Evolutionary conservation across 768 basidiomycete species (phyloP).

Genomic region (Serendipita indica): DNA sequence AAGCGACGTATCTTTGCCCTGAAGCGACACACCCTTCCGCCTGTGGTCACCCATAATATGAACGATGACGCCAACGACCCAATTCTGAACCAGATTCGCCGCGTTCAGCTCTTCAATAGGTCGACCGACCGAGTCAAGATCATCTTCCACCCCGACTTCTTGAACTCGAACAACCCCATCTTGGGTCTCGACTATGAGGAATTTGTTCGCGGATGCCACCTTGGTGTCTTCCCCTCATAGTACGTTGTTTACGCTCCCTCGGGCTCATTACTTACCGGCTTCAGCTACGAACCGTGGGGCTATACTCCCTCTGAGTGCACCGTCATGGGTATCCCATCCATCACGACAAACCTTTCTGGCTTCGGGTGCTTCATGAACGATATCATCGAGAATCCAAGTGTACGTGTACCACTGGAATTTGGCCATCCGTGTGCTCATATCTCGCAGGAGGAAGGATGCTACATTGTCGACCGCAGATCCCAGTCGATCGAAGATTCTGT

Average conservation of each 20-base stretch:
- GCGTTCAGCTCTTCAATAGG: slow-evolving; percentile 86
- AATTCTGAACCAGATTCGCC: slow-evolving; percentile 85
- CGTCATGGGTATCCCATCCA: slow-evolving; percentile 98
- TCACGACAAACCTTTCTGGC: slow-evolving; percentile 95
- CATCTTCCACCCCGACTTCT: slow-evolving; percentile 95
- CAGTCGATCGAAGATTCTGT: slow-evolving; percentile 87
- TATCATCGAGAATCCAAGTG: slow-evolving; percentile 78
- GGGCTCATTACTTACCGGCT: background rate
- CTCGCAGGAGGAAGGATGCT: slow-evolving; percentile 75
- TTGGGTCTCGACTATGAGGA: slow-evolving; percentile 97
- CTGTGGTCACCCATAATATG: slow-evolving; percentile 99
- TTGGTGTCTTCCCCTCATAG: slow-evolving; percentile 96
- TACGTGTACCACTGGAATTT: slow-evolving; percentile 11
- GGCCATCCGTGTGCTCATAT: background rate
- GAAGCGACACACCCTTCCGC: slow-evolving; percentile 86
- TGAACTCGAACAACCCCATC: slow-evolving; percentile 96
- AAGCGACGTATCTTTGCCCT: slow-evolving; percentile 95
- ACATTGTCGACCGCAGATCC: slow-evolving; percentile 86
- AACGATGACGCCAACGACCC: slow-evolving; percentile 84
- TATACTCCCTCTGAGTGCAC: slow-evolving; percentile 98
- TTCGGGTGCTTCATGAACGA: slow-evolving; percentile 99
- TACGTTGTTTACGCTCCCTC: background rate
- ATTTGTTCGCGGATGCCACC: slow-evolving; percentile 93
- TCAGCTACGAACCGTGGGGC: slow-evolving; percentile 84
- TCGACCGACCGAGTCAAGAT: slow-evolving; percentile 87